Evolutionary conservation across 2,329 filamentous ascomycete genomes (phyloP), one percentile per base, ranked within the genome.

Genomic region (Pyrenophora graminea): DNA sequence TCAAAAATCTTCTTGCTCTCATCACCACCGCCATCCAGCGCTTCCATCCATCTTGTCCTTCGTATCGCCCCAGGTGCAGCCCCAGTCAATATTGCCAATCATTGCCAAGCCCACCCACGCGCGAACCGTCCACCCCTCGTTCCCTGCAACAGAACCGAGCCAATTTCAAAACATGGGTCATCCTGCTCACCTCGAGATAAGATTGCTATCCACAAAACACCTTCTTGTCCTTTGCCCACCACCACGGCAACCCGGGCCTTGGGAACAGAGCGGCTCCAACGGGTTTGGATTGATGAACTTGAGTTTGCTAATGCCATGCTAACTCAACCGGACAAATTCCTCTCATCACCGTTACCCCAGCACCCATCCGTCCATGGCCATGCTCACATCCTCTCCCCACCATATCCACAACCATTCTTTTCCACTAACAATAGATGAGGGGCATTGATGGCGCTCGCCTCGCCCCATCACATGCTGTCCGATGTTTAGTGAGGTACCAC

Each of bases 251-350:
- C 48, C 44, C 44, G 44, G 44, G 32, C 32, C 19, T 37, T 38
- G 48, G 48, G 39, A 42, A 13, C 19, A 17, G 34, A 10, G 19
- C 36, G 2, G 15, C 23, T 51, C n/a, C 13, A 40, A 36, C 42
- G 27, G 27, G 4, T 36, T 8, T 30, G 27, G 4, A 27, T 8
- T 30, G 21, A 15, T 13, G 38, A 38, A 32, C 44, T 34, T 31
- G 27, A n/a, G 48, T 41, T 30, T 47, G 34, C 48, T 44, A 39
- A 39, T 38, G 37, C 25, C 47, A 38, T 51, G 36, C 38, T 32
- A 44, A 51, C 41, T 48, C 38, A 42, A 42, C 30, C 33, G 15
- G 21, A 34, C 38, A 51, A 33, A 42, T 38, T 37, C 21, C 15
- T 21, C 21, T 30, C 25, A 30, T 45, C 42, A 38, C 32, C 23